phyloP scores from a whole-genome alignment of 192 early-diverging fungal species.

The Backusella morwellensis region DNA sequence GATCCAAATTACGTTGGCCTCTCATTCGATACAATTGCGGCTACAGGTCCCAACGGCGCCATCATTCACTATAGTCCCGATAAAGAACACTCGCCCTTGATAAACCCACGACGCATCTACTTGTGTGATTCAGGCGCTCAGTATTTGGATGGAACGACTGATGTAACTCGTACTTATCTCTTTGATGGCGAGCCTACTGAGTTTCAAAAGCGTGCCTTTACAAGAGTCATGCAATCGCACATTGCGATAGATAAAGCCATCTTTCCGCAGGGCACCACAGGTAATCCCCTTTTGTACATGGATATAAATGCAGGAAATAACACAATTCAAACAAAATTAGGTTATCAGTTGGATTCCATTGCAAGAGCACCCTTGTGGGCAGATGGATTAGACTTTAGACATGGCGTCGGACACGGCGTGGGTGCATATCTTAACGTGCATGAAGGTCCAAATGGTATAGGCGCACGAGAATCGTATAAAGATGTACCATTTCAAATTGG shows the following conservation, averaged over 20 bases:
- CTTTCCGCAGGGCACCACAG: slow-evolving; percentile 79
- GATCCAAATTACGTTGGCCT: slow-evolving; percentile 82
- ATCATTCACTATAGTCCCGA: slow-evolving; percentile 96
- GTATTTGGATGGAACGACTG: slow-evolving; percentile 93
- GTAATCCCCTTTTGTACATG: neutral
- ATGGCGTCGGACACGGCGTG: slow-evolving; percentile 97
- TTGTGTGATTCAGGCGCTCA: slow-evolving; percentile 96
- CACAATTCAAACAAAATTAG: slow-evolving; percentile 25
- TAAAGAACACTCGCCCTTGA: slow-evolving; percentile 64
- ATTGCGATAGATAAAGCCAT: slow-evolving; percentile 85
- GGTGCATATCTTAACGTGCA: slow-evolving; percentile 93
- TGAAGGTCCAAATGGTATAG: slow-evolving; percentile 91
- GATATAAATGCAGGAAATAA: too few species aligned
- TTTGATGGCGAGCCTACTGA: slow-evolving; percentile 73
- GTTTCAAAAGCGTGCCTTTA: slow-evolving; percentile 85
- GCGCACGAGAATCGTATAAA: slow-evolving; percentile 69
- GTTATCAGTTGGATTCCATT: slow-evolving; percentile 84
- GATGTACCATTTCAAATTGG: slow-evolving; percentile 72
- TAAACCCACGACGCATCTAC: slow-evolving; percentile 74
- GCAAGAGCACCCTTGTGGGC: slow-evolving; percentile 84
- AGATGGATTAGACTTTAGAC: slow-evolving; percentile 92
- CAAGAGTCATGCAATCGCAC: slow-evolving; percentile 93
- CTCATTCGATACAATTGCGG: slow-evolving; percentile 95
- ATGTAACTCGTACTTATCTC: slow-evolving; percentile 88
- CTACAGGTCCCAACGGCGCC: slow-evolving; percentile 89